These are phyloP conservation scores for Mortierella sp. DNA, from an alignment of 371 early-diverging fungal genomes.

Conservation along the genomic window DNA sequence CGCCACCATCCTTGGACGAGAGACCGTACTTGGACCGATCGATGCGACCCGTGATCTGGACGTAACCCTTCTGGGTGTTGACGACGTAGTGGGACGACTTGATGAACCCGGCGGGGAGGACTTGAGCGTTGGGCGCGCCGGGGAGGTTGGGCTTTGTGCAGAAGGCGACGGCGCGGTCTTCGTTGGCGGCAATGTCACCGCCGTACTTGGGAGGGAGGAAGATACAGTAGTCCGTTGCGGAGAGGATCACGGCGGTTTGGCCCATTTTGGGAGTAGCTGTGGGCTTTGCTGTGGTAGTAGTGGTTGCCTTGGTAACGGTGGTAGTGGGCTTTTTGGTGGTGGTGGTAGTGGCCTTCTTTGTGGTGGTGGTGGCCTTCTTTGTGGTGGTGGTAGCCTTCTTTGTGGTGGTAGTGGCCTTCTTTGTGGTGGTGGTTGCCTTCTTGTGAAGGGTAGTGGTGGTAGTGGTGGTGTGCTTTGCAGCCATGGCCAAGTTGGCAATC, in stretches of 20 bases:
- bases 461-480: not conserved
- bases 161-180: constrained; percentile 62
- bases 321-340: not conserved
- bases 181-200: constrained; percentile 63
- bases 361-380: not conserved
- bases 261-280: constrained; percentile 10
- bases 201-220: constrained; percentile 66
- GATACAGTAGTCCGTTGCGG: constrained; percentile 62
- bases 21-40: constrained; percentile 62
- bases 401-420: not conserved
- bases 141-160: constrained; percentile 59
- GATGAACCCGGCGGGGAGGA: constrained; percentile 62
- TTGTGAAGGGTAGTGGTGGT: not conserved
- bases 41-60: constrained; percentile 70
- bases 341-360: not conserved
- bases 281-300: constrained; percentile 2
- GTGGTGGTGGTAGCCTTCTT: not conserved
- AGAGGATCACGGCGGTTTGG: constrained; percentile 57
- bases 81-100: constrained; percentile 62
- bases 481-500: constrained; percentile 1
- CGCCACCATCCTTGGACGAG: constrained; percentile 63
- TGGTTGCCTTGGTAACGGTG: not conserved
- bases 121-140: constrained; percentile 59
- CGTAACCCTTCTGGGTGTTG: constrained; percentile 60
- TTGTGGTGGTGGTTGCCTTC: not conserved